Evolutionary conservation across 495 filamentous ascomycete species (phyloP).

Genomic region (Hypomontagnella monticulosa): DNA sequence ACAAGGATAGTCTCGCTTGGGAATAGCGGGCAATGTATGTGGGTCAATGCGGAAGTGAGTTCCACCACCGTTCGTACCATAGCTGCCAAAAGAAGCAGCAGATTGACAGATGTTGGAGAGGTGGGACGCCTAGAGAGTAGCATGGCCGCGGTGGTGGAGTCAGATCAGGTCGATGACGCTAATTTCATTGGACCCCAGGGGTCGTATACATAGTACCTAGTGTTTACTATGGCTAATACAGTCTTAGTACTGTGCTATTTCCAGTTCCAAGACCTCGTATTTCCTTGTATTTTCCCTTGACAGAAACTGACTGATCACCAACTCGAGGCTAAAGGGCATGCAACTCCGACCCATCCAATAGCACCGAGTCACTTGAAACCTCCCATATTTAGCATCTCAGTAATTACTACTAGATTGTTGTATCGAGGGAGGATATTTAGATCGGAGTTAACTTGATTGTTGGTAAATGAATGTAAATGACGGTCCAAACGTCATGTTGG

Average conservation of each 20-base stretch:
- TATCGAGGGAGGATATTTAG: no score
- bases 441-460: no score
- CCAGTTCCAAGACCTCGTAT: conserved; percentile 29
- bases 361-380: conserved; percentile 1
- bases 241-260: conserved; percentile 2
- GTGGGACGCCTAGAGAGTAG: conserved; percentile 3
- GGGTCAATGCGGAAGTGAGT: conserved; percentile 30
- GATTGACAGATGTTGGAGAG: conserved; percentile 13
- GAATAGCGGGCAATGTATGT: conserved; percentile 22
- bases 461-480: no score
- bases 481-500: no score
- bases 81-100: conserved; percentile 15
- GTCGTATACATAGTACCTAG: no score
- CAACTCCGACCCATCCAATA: no score
- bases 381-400: conserved; percentile 3
- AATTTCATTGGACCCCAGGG: conserved; percentile 17
- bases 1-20: conserved; percentile 13
- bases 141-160: not conserved
- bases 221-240: conserved; percentile 3
- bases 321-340: not conserved
- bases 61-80: conserved; percentile 19
- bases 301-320: not conserved
- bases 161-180: not conserved
- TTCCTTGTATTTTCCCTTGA: not conserved
- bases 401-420: no score